phyloP scores from a whole-genome alignment of 2,329 filamentous ascomycete species.

The Eurotiales sp. region DNA sequence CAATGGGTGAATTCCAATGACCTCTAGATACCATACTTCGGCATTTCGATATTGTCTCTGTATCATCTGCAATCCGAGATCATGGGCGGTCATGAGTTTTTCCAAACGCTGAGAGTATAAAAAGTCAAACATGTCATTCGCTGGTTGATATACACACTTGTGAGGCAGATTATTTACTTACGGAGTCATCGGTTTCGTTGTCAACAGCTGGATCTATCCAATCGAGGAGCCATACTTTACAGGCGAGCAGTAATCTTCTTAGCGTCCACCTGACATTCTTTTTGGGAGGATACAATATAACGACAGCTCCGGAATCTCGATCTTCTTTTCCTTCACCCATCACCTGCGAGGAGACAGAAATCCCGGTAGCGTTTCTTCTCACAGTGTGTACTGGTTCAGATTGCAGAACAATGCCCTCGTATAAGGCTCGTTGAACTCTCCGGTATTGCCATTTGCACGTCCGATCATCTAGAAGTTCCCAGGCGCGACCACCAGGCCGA shows the following conservation, averaged over 20 bases:
- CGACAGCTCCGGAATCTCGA: conserved; percentile 19
- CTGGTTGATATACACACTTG: no score
- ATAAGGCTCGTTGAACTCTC: conserved; percentile 21
- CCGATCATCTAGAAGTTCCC: conserved; percentile 9
- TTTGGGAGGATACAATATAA: conserved; percentile 21
- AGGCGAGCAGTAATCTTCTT: conserved; percentile 5
- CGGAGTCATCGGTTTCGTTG: conserved; percentile 15
- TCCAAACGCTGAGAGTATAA: conserved; percentile 16
- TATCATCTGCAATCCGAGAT: conserved; percentile 7
- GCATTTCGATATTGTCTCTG: neutral
- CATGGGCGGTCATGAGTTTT: conserved; percentile 15
- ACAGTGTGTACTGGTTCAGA: conserved; percentile 6
- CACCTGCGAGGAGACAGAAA: neutral
- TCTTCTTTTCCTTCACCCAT: neutral
- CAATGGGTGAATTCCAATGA: conserved; percentile 24
- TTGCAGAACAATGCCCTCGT: conserved; percentile 20
- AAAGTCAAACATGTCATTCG: neutral
- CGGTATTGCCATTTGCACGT: conserved; percentile 23
- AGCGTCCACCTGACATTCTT: conserved; percentile 16
- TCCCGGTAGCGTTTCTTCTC: neutral
- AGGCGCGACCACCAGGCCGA: conserved; percentile 19
- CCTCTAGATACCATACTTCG: conserved; percentile 24
- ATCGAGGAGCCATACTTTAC: conserved; percentile 20
- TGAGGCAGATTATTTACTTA: neutral
- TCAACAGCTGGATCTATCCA: conserved; percentile 16